Conservation (phyloP, 352 stramenopile genomes). For the Pythium apleroticum region DNA sequence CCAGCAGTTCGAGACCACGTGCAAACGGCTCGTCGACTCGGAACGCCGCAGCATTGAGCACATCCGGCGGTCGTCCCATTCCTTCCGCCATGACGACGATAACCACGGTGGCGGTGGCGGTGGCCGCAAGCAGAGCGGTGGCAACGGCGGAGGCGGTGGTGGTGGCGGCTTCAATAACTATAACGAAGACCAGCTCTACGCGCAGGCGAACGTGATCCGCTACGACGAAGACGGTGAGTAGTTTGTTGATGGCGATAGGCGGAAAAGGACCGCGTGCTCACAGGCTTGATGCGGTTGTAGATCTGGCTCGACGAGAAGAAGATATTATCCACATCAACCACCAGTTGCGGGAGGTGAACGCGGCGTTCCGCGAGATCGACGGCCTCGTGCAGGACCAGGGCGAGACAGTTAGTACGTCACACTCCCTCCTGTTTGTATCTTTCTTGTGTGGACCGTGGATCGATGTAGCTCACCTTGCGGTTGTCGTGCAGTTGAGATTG, state of each 20-base stretch:
- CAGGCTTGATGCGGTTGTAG: conserved; percentile 28
- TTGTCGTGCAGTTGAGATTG: conserved; percentile 63
- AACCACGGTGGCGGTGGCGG: conserved; percentile 3
- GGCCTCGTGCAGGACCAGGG: conserved; percentile 82
- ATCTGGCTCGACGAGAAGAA: conserved; percentile 75
- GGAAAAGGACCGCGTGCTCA: neutral
- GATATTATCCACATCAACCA: conserved; percentile 90
- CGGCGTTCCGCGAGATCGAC: conserved; percentile 84
- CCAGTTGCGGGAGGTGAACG: conserved; percentile 83
- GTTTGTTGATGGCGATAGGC: too few relatives aligned
- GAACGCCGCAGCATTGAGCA: conserved; percentile 76
- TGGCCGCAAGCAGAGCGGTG: conserved; percentile 1
- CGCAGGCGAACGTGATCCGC: conserved; percentile 77
- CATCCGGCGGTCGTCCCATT: conserved; percentile 78
- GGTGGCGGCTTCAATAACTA: conserved; percentile 69
- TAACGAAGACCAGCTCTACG: conserved; percentile 87
- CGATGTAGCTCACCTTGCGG: neutral
- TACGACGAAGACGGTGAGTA: conserved; percentile 83
- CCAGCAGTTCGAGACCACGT: conserved; percentile 74
- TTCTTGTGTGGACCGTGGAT: neutral
- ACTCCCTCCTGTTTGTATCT: neutral
- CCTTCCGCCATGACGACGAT: conserved; percentile 48
- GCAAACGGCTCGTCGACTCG: conserved; percentile 58
- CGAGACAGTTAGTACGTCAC: conserved; percentile 54
- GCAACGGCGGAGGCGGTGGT: conserved; percentile 7